Evolutionary conservation across 2,329 filamentous ascomycete species (phyloP).

Genomic region (Sporothrix variecibatus): DNA sequence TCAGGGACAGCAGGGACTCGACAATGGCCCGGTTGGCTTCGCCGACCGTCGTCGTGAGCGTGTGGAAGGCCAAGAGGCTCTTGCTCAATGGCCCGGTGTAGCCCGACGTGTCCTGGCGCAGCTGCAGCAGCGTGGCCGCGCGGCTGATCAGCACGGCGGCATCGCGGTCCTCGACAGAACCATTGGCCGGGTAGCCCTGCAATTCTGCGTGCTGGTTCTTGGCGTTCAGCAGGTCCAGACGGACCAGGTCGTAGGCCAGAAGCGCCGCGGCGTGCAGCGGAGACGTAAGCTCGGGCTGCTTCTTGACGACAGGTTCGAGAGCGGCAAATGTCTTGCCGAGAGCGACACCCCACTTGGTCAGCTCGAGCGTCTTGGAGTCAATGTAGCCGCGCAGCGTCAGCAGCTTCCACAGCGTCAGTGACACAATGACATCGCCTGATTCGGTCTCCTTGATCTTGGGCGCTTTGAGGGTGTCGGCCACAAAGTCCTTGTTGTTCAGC

Average conservation of each 20-base stretch:
- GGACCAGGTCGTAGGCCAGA: slow-evolving; percentile 81
- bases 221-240: slow-evolving; percentile 74
- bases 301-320: slow-evolving; percentile 56
- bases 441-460: slow-evolving; percentile 58
- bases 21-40: slow-evolving; percentile 78
- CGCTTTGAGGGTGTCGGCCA: slow-evolving; percentile 65
- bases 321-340: slow-evolving; percentile 68
- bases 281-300: slow-evolving; percentile 46
- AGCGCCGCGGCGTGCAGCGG: slow-evolving; percentile 75
- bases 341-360: slow-evolving; percentile 83
- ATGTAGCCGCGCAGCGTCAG: slow-evolving; percentile 87
- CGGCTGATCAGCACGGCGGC: slow-evolving; percentile 83
- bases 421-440: slow-evolving; percentile 64
- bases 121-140: slow-evolving; percentile 77
- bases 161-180: slow-evolving; percentile 70
- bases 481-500: slow-evolving; percentile 69
- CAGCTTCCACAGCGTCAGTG: slow-evolving; percentile 83
- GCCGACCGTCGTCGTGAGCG: slow-evolving; percentile 77
- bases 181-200: slow-evolving; percentile 57
- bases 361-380: slow-evolving; percentile 67
- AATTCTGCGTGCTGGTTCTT: slow-evolving; percentile 60
- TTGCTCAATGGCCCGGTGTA: slow-evolving; percentile 94
- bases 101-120: slow-evolving; percentile 81
- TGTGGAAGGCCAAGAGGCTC: slow-evolving; percentile 83
- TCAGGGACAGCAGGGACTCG: slow-evolving; percentile 76